Base-by-base conservation (phyloP, 306 rosid genomes). In the Abrus precatorius region DNA sequence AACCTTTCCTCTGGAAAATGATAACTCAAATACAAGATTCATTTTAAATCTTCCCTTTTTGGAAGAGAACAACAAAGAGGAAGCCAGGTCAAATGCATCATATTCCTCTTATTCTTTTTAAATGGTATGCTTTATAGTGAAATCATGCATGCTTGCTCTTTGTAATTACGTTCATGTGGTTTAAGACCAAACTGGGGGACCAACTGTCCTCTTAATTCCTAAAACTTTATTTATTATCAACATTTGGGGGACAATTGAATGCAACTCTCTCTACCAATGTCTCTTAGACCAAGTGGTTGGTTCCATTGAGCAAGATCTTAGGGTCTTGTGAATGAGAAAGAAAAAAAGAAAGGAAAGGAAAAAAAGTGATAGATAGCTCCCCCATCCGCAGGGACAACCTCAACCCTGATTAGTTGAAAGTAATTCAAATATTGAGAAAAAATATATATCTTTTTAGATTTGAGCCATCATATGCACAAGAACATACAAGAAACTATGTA, bases 1-100 rank as follows among this genome's bases (percentile, higher is more conserved):
- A 91, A 77, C 77, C 86, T 87, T 76, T 86, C 76, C 44, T 61
- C 88, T 54, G 86, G 86, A 84, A 79, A 85, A 28, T 74, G 75
- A 79, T 57, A 77, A 45, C 68, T 33, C 70, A 28, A 56, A 69
- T 79, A 47, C 70, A 45, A 41, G 76, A 34, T 69, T 69, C 70
- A 45, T 20, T 57, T 69, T 43, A 43, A 2, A 50, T 68, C 60
- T 32, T 55, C n/a, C 7, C 10, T 49, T 36, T 34, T 49, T 74
- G 52, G 70, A 78, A 71, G 52, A 41, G 64, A 53, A 32, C 73
- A 72, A 53, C 29, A 41, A 53, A 62, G 69, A 84, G 75, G 65
- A 79, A 81, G 72, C 11, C 10, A 70, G 11, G 69, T 55, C 50
- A 63, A 72, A 69, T 72, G 85, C 82, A 82, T 74, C 69, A 47